phyloP scores from a whole-genome alignment of 352 stramenopile genomes.

The Phytophthora aleatoria region DNA sequence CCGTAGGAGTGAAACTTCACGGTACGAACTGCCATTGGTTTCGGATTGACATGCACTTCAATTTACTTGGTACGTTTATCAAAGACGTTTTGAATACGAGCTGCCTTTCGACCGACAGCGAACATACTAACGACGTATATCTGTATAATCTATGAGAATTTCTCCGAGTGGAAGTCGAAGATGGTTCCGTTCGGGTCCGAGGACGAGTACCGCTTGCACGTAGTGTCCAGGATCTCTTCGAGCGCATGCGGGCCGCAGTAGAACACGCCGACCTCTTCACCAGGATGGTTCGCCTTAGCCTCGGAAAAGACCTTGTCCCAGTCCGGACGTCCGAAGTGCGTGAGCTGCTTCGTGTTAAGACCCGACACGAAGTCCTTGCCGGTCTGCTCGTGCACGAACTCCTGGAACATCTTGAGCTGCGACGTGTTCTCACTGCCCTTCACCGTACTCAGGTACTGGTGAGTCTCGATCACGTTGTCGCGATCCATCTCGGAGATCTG shows the following conservation, averaged over 20 bases:
- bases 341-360: conserved; percentile 78
- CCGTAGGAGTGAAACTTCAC: too few species aligned
- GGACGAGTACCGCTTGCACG: conserved; percentile 74
- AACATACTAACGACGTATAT: conserved; percentile 30
- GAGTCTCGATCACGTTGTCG: conserved; percentile 80
- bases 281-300: conserved; percentile 47
- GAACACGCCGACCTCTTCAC: conserved; percentile 87
- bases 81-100: conserved; percentile 11
- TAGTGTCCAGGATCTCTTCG: conserved; percentile 75
- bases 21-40: too few species aligned
- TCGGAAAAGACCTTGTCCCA: conserved; percentile 81
- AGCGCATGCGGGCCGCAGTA: conserved; percentile 83
- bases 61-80: conserved; percentile 18
- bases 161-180: conserved; percentile 88
- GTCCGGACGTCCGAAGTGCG: conserved; percentile 87
- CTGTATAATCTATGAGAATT: conserved; percentile 62
- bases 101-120: conserved; percentile 19
- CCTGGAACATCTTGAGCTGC: conserved; percentile 85
- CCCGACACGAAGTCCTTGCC: conserved; percentile 84
- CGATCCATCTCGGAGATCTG: conserved; percentile 78
- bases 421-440: conserved; percentile 74
- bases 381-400: conserved; percentile 80
- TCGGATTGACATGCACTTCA: neutral
- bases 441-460: conserved; percentile 86
- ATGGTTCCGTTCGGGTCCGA: conserved; percentile 52